Evolutionary conservation across 164 flowering plant genomes (phyloP), one percentile per base, ranked within the genome.

Genomic region (Kalanchoe fedtschenkoi): DNA sequence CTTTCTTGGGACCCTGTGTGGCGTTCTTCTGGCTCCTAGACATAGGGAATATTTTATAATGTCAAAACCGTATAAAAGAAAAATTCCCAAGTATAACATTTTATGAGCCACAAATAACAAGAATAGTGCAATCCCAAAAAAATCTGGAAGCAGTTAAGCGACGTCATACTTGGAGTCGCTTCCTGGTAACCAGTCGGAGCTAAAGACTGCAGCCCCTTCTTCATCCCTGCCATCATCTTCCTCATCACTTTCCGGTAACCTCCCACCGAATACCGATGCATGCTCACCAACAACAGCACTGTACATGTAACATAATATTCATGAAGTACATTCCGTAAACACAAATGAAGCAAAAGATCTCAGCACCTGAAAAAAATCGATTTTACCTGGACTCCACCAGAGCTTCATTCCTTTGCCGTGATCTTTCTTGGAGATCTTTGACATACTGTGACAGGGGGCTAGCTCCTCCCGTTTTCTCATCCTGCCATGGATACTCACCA

Each of bases 281-380:
- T 73, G 61, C 59, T 74, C 88, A 59, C 99, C 96, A 43, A 86
- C 87, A 64, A 84, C 54, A 62, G 90, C 87, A 73, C 99, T 93
- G 79, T 24, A 74, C 70, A 63, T 46, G 16, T 57, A 69, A 14
- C 39, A 57, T n/a, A 1, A 8, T 33, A 22, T 57, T 37, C 35
- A 66, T 62, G 26, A 33, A 2, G 46, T 15, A 63, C 21, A 26
- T 28, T 24, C 16, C 26, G 43, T 19, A 8, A 21, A 19, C 39
- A 14, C 7, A 39, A 33, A 16, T 32, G 5, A 14, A 29, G 41
- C n/a, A 43, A 61, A 30, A 66, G 10, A 15, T n/a, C n/a, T 34
- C 17, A 32, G n/a, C 46, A 62, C 1, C 26, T 34, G 51, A 21
- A 35, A 10, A n/a, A 51, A 26, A 16, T 28, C 32, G 7, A 24